Percentiles rank a stretch among this genome's conserved stretches.
Conservation (phyloP, 75 land plant genomes). For the Cunninghamia lanceolata region DNA sequence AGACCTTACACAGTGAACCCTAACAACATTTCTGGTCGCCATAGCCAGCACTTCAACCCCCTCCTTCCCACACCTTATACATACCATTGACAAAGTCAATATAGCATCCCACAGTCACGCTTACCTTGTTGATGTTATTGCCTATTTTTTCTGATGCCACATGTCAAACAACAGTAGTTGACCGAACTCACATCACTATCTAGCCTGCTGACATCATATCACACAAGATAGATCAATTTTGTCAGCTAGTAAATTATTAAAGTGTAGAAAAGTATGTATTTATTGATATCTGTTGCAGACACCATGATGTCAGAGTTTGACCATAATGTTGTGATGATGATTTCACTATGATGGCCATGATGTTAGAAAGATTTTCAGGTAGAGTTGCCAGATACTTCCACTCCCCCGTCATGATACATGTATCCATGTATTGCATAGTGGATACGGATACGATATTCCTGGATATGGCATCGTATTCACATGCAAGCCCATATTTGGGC, state of each 20-base stretch:
- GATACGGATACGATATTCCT: too few relatives aligned
- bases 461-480: too few relatives aligned
- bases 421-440: too few relatives aligned
- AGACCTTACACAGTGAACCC: too few relatives aligned
- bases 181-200: too few relatives aligned
- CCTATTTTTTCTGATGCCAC: background rate
- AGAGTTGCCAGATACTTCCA: too few relatives aligned
- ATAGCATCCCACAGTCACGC: background rate
- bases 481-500: too few relatives aligned
- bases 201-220: background rate
- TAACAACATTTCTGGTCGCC: too few relatives aligned
- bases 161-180: background rate
- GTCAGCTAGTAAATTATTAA: background rate
- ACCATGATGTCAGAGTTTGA: background rate
- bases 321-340: background rate
- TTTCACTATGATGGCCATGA: background rate
- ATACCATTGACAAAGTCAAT: too few relatives aligned
- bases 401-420: too few relatives aligned
- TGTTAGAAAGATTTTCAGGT: too few relatives aligned
- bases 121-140: background rate
- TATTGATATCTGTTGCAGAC: background rate
- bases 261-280: background rate
- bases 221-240: background rate
- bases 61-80: background rate
- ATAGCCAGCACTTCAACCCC: too few relatives aligned